Evolutionary conservation across 2,329 filamentous ascomycete species (phyloP), one percentile per base, ranked within the genome.

Genomic region (Botryotinia narcissicola): DNA sequence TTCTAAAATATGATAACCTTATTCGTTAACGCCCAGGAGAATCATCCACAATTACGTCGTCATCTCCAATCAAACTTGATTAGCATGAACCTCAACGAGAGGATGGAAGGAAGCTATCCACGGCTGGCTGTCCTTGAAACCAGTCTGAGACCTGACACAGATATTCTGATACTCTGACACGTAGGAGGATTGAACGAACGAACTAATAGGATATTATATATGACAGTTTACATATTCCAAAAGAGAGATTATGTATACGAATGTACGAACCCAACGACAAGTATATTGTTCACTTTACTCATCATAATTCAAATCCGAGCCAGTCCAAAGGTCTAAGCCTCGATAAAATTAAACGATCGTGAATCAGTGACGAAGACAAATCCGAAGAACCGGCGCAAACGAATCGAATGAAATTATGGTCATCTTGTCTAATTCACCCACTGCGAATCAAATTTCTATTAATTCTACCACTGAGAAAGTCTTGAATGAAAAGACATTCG

Each of bases 331-430:
- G 66, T 68, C 66, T 68, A 68, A 68, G 66, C 66, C 35, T 68
- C 35, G 9, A 68, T 42, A 42, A 57, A 48, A 68, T 42, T 57
- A 57, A 42, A 42, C 35, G 6, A 68, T 57, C 40, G 66, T 57
- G n/a, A 68, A 68, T 68, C 51, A 54, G 37, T 71, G 54, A 37
- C 54, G 40, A 32, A 46, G 57, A 46, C 40, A 35, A 71, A 46
- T 48, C 69, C 69, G 44, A 37, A 48, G 42, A 63, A 48, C 44
- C 20, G 67, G 10, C 37, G 12, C 67, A 69, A 44, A 37, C 66
- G 29, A 35, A 61, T 57, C 40, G 68, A 70, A 62, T n/a, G 42
- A 72, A 51, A 59, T 54, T 42, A 73, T 73, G 71, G 64, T 54
- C 54, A 63, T 70, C 35, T 73, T 60, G 40, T 73, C 66, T 46